Base-by-base conservation (phyloP, 768 basidiomycete species). In the Tylopilus plumbeoviolaceoides region DNA sequence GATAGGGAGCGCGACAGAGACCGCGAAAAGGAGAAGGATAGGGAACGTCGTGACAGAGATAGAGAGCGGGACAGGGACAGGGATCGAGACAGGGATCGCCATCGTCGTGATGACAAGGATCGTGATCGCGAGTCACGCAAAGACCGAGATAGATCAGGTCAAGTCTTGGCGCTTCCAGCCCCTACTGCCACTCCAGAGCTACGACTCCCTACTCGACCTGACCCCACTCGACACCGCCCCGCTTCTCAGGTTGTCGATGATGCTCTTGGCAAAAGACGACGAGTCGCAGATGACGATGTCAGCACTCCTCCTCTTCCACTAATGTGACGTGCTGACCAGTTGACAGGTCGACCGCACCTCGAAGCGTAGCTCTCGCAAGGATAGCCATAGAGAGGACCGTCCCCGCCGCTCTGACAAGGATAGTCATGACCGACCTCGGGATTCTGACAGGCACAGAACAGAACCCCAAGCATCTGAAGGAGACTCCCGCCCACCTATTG, bases 291-390 rank as follows among this genome's bases (percentile, higher is more conserved):
- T 30, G 89, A 91, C 49, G 89, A 91, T 61, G 89, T 90, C 63
- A 64, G 84, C n/a, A n/a, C n/a, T 72, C 7, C 28, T 38, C 36
- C 21, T 12, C 36, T 44, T 48, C 36, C 20, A 15, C 46, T 38
- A 38, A 44, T 46, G 44, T 51, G 31, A 35, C 44, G 21, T 36
- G 48, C 57, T 53, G 61, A 65, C 50, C 17, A 23, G 45, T 39
- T 53, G 46, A 38, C 64, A 90, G 87, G 70, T 81, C 55, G 89
- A 91, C 47, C 81, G 89, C 59, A 77, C 78, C 31, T 79, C 84
- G n/a, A 91, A 91, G 67, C 84, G 89, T n/a, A 80, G 81, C 53
- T 85, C 89, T 52, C 83, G 89, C 45, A 88, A 87, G 64, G 88
- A 90, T 3, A 70, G 80, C 28, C 86, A 89, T 62, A 82, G 88